phyloP scores from a whole-genome alignment of 1,284 basidiomycete species.

The Heterobasidion annosum region DNA sequence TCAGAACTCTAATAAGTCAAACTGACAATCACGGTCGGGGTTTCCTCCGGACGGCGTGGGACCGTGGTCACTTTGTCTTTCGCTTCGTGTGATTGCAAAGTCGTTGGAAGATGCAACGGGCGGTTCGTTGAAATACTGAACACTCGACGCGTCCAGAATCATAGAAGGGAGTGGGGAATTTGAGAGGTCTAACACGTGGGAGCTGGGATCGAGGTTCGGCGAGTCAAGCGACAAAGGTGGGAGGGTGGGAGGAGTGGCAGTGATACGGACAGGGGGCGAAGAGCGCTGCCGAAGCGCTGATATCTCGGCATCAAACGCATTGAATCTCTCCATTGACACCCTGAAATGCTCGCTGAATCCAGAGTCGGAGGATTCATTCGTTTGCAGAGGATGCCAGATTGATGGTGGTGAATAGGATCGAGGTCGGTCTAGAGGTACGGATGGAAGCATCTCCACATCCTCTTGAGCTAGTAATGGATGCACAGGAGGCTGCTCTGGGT shows the following conservation, averaged over 20 bases:
- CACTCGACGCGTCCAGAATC: too few species aligned
- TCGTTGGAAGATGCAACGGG: too few species aligned
- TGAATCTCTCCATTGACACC: slow-evolving; percentile 40
- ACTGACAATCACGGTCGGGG: too few species aligned
- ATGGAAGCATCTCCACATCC: too few species aligned
- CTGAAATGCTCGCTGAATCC: slow-evolving; percentile 28
- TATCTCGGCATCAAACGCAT: slow-evolving; percentile 42
- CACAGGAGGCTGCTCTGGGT: background rate
- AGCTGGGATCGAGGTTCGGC: slow-evolving; percentile 3
- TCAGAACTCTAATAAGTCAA: too few species aligned
- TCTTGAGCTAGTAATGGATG: too few species aligned
- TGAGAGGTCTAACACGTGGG: background rate
- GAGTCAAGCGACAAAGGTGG: slow-evolving; percentile 8
- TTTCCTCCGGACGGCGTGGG: too few species aligned
- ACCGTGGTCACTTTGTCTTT: background rate
- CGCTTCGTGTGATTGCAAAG: too few species aligned
- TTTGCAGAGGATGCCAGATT: too few species aligned
- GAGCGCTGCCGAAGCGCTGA: slow-evolving; percentile 27
- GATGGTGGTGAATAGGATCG: too few species aligned
- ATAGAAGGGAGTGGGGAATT: background rate
- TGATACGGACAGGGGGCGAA: slow-evolving; percentile 9
- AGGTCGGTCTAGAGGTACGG: too few species aligned
- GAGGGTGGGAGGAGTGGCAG: slow-evolving; percentile 5
- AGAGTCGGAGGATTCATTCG: background rate
- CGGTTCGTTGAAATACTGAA: too few species aligned